phyloP scores from a whole-genome alignment of 768 basidiomycete genomes.

The Xerocomellus intermedius region DNA sequence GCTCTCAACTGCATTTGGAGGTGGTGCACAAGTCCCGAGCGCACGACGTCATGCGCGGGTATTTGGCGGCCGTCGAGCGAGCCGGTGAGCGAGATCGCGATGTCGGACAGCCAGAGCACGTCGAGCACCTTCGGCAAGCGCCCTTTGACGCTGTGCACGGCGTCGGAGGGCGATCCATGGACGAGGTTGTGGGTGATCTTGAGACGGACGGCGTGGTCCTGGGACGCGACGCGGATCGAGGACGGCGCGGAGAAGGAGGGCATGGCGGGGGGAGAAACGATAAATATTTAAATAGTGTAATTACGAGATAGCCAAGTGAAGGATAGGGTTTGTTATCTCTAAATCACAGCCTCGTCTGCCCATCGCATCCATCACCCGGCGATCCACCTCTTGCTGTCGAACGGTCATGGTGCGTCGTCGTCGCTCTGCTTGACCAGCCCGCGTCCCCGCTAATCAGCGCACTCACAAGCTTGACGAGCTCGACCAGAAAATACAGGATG shows the following conservation, averaged over 20 bases:
- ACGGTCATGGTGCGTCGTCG: slow-evolving; percentile 32
- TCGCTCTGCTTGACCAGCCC: slow-evolving; percentile 7
- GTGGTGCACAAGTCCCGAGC: slow-evolving; percentile 51
- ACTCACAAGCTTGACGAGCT: slow-evolving; percentile 49
- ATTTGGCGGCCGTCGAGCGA: slow-evolving; percentile 45
- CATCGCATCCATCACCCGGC: slow-evolving; percentile 21
- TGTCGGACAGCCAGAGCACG: slow-evolving; percentile 47
- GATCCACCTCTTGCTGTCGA: slow-evolving; percentile 10
- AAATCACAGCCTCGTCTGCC: slow-evolving; percentile 30
- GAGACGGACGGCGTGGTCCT: slow-evolving; percentile 45
- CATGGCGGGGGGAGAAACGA: slow-evolving; percentile 19
- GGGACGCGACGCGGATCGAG: slow-evolving; percentile 43
- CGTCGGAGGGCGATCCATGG: slow-evolving; percentile 32
- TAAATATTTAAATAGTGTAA: slow-evolving; percentile 14
- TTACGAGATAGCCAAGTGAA: slow-evolving; percentile 30
- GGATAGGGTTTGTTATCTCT: slow-evolving; percentile 24
- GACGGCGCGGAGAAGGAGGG: slow-evolving; percentile 33
- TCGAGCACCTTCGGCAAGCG: slow-evolving; percentile 42
- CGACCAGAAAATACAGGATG: slow-evolving; percentile 92
- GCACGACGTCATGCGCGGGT: slow-evolving; percentile 37
- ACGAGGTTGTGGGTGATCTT: slow-evolving; percentile 45
- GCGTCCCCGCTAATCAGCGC: slow-evolving; percentile 2
- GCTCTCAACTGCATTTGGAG: slow-evolving; percentile 49
- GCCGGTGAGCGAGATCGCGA: slow-evolving; percentile 56
- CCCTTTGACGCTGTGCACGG: slow-evolving; percentile 31